Base-by-base conservation (phyloP, 176 grass and related monocot species). In the sorghum (Sorghum bicolor) region DNA sequence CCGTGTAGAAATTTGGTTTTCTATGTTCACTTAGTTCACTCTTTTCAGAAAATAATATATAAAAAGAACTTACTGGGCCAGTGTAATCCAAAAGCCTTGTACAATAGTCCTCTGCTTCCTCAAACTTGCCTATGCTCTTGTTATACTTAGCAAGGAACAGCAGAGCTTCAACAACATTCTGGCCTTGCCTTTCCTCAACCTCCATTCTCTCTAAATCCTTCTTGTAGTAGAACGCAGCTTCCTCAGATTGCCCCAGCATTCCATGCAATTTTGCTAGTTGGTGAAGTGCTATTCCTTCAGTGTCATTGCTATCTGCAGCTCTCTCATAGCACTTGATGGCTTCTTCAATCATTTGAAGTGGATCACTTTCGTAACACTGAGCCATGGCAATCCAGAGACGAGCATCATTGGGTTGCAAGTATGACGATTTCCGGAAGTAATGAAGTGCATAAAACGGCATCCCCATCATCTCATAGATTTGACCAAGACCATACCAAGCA, bases 371-470 rank as follows among this genome's bases (percentile, higher is more conserved):
- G 55, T 96, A 99, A 81, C 93, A 99, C 77, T 99, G 91, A 80
- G 97, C 97, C 97, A 99, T 99, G 55, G 97, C 97, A 86, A 90
- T 96, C 97, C 97, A 99, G 44, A 96, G 91, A 55, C 97, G 88
- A 40, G 97, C 87, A 86, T 99, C 97, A 68, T 92, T 96, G 32
- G 97, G 93, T 78, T 99, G 97, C 74, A 99, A 66, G 64, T 89
- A 85, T 24, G 97, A 95, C 12, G 91, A 95, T 83, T 96, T 99
- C 24, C 83, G 78, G 70, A 92, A 99, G 74, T 99, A 99, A 82
- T 99, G 86, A 57, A 99, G 80, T 25, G 93, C 97, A 69, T 96
- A 99, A 82, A 96, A 96, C 28, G 93, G 90, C 97, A 99, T 96
- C 41, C 74, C 86, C 97, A 99, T 99, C 93, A 99, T 96, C 81